A percentile compares a stretch with the other conserved stretches of the same genome.
phyloP scores from a whole-genome alignment of 2,329 filamentous ascomycete genomes.

The Alternaria brassicicola region DNA sequence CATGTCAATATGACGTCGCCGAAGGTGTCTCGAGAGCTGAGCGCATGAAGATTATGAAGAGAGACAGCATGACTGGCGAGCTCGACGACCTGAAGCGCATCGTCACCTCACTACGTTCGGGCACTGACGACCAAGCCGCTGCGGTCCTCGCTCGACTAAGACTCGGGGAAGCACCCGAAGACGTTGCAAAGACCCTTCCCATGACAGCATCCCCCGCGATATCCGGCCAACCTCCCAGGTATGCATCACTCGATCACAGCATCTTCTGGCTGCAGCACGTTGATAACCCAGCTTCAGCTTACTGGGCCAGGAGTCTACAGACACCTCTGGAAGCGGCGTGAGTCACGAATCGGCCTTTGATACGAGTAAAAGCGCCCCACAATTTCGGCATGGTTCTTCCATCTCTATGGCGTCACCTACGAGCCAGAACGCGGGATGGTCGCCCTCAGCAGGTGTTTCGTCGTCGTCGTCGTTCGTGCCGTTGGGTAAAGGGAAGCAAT shows the following conservation, averaged over 20 bases:
- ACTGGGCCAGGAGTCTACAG: constrained; percentile 25
- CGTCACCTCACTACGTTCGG: constrained; percentile 24
- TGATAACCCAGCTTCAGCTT: constrained; percentile 25
- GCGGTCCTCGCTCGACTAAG: constrained; percentile 26
- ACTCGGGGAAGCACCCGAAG: constrained; percentile 27
- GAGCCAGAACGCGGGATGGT: constrained; percentile 15
- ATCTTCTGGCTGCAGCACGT: constrained; percentile 9
- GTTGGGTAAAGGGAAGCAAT: constrained; percentile 16
- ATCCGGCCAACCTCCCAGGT: constrained; percentile 25
- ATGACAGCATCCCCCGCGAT: constrained; percentile 9
- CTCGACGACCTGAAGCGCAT: constrained; percentile 32
- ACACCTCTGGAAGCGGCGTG: constrained; percentile 18
- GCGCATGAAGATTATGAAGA: constrained; percentile 33
- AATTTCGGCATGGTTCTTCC: constrained; percentile 13
- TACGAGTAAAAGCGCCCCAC: constrained; percentile 3
- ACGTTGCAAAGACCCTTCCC: constrained; percentile 28
- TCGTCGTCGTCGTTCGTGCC: constrained; percentile 10
- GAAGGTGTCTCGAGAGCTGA: constrained; percentile 34
- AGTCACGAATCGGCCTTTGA: constrained; percentile 20
- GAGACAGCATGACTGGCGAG: constrained; percentile 24
- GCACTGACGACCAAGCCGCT: constrained; percentile 29
- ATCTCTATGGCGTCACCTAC: constrained; percentile 16
- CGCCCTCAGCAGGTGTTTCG: constrained; percentile 1
- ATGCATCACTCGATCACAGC: constrained; percentile 8
- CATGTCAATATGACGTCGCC: constrained; percentile 33